Conservation (phyloP, 495 filamentous ascomycete species). For the Penicillium atrosanguineum region DNA sequence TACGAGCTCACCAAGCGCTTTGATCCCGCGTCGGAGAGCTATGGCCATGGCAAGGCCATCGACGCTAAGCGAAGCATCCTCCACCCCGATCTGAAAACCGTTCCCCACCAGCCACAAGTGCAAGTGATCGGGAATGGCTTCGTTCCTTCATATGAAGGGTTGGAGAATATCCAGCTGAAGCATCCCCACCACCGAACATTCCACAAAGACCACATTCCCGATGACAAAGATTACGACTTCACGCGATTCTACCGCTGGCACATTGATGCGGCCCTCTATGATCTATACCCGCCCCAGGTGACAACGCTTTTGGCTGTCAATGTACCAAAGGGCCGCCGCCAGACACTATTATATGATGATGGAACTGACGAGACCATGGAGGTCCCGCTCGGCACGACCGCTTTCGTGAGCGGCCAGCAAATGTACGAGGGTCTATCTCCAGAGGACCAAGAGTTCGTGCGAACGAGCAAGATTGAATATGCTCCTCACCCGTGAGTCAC, state of each 20-base stretch:
- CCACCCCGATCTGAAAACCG: conserved; percentile 74
- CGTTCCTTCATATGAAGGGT: conserved; percentile 62
- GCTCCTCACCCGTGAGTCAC: conserved; percentile 58
- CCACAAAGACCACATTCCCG: conserved; percentile 61
- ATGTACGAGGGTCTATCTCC: conserved; percentile 63
- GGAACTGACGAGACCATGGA: conserved; percentile 63
- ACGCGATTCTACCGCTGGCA: conserved; percentile 79
- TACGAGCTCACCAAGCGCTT: conserved; percentile 68
- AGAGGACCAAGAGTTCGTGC: conserved; percentile 63
- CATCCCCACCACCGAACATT: conserved; percentile 76
- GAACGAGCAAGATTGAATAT: conserved; percentile 64
- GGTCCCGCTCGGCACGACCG: conserved; percentile 72
- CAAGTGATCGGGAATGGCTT: conserved; percentile 75
- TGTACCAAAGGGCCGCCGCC: conserved; percentile 61
- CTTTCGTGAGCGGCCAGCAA: conserved; percentile 64
- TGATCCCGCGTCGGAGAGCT: conserved; percentile 59
- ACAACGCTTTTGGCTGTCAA: conserved; percentile 67
- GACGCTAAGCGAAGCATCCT: conserved; percentile 66
- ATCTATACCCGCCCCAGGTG: conserved; percentile 64
- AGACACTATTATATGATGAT: conserved; percentile 69
- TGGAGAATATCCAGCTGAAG: conserved; percentile 61
- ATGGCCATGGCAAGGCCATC: conserved; percentile 71
- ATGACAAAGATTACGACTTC: conserved; percentile 60
- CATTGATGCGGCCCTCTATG: conserved; percentile 75
- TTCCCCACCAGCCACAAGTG: conserved; percentile 75